Evolutionary conservation across 192 early-diverging fungal species (phyloP).

Genomic region (Jimgerdemannia flammicorona): DNA sequence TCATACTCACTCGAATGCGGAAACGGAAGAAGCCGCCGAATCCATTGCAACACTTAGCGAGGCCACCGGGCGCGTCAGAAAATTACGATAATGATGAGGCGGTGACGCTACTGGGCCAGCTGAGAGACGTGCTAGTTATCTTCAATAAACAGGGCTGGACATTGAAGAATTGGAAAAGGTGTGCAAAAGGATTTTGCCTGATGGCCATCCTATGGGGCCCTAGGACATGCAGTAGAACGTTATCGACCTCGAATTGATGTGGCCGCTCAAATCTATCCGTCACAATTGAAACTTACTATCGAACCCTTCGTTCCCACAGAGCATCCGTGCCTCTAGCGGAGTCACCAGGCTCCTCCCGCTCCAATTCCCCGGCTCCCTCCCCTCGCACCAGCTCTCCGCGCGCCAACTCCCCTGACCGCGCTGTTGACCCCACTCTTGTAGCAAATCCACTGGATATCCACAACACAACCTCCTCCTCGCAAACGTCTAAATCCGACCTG

Average conservation of each 20-base stretch:
- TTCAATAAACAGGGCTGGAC: conserved; percentile 5
- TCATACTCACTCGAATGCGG: conserved; percentile 13
- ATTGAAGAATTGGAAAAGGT: conserved; percentile 12
- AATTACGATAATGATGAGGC: conserved; percentile 32
- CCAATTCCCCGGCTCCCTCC: conserved; percentile 17
- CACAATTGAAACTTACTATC: too few species aligned
- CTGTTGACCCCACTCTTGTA: background rate
- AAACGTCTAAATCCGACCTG: conserved; percentile 10
- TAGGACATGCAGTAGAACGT: too few species aligned
- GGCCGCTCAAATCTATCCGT: too few species aligned
- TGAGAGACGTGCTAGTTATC: conserved; percentile 16
- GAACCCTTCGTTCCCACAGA: background rate
- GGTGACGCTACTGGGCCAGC: conserved; percentile 16
- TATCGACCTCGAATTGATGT: too few species aligned
- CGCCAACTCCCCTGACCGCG: background rate
- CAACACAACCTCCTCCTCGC: background rate
- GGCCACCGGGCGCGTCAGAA: conserved; percentile 6
- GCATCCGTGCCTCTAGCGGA: background rate
- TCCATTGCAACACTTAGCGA: conserved; percentile 2
- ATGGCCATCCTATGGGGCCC: too few species aligned
- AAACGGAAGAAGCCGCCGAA: conserved; percentile 29
- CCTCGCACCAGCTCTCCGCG: conserved; percentile 1
- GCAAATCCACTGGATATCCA: background rate
- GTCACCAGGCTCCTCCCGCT: conserved; percentile 13
- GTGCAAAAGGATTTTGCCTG: background rate